Percentiles rank a stretch among this genome's conserved stretches.
phyloP scores from a whole-genome alignment of 805 yeast species.

The Candida silvicultrix region DNA sequence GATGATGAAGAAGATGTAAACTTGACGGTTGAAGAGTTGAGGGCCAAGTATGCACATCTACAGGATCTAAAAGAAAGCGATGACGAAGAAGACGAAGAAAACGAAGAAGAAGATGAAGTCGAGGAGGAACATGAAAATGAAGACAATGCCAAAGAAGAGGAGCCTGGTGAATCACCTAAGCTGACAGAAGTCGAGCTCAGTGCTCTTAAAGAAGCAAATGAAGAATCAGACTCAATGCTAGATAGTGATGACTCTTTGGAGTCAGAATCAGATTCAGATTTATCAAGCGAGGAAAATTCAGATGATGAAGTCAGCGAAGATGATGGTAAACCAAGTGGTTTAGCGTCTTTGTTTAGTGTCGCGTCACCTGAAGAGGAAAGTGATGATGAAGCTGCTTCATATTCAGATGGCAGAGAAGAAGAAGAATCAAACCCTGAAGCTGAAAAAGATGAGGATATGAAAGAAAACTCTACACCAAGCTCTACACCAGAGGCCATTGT shows the following conservation, averaged over 20 bases:
- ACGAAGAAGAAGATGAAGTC: conserved; percentile 18
- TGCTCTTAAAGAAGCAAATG: conserved; percentile 18
- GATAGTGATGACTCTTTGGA: conserved; percentile 27
- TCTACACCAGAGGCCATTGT: conserved; percentile 30
- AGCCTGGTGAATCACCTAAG: conserved; percentile 8
- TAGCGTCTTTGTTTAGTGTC: conserved; percentile 27
- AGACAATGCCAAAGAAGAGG: conserved; percentile 20
- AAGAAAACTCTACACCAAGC: conserved; percentile 23
- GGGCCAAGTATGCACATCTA: conserved; percentile 19
- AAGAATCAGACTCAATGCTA: conserved; percentile 11
- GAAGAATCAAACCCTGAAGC: conserved; percentile 14
- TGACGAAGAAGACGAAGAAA: conserved; percentile 9
- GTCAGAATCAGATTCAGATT: conserved; percentile 12
- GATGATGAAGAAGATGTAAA: conserved; percentile 25
- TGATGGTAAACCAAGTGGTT: conserved; percentile 25
- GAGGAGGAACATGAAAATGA: conserved; percentile 4
- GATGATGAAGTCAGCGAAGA: conserved; percentile 16
- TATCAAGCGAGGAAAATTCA: conserved; percentile 20
- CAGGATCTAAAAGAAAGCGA: conserved; percentile 19
- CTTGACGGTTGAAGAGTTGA: conserved; percentile 23
- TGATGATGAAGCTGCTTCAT: conserved; percentile 19
- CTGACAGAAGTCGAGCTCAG: conserved; percentile 20
- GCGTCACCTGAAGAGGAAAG: conserved; percentile 20
- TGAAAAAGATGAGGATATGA: conserved; percentile 10
- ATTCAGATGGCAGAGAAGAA: conserved; percentile 12